Conservation (phyloP, 2,329 filamentous ascomycete genomes). For the Amylocarpus encephaloides region DNA sequence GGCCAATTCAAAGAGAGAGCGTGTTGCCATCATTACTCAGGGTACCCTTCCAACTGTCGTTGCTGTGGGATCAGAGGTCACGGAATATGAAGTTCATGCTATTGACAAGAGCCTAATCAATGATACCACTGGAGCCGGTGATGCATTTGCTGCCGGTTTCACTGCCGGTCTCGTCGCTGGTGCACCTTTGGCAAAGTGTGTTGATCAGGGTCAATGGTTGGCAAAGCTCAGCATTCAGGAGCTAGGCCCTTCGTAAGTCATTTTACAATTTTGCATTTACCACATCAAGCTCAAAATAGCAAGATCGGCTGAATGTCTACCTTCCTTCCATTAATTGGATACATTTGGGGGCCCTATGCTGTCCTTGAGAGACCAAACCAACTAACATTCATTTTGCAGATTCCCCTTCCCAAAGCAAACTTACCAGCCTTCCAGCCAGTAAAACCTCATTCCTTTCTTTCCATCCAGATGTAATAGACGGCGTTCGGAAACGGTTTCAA, state of each 20-base stretch:
- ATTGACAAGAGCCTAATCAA: conserved; percentile 75
- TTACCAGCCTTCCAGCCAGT: conserved; percentile 47
- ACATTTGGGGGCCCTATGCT: no score
- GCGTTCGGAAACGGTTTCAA: conserved; percentile 50
- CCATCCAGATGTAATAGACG: conserved; percentile 34
- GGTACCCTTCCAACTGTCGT: conserved; percentile 87
- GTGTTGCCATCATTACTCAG: conserved; percentile 89
- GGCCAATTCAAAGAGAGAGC: conserved; percentile 77
- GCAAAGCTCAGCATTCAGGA: conserved; percentile 91
- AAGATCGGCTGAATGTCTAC: background rate
- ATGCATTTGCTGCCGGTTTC: conserved; percentile 94
- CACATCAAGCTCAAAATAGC: background rate
- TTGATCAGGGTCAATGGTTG: conserved; percentile 96
- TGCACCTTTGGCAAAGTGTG: conserved; percentile 67
- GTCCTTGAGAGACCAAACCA: conserved; percentile 8
- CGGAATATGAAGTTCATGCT: conserved; percentile 73
- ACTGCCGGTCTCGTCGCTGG: conserved; percentile 82
- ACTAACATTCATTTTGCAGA: conserved; percentile 38
- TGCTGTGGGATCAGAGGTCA: conserved; percentile 66
- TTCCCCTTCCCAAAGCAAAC: conserved; percentile 78
- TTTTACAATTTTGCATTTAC: conserved; percentile 10
- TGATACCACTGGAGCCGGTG: conserved; percentile 95
- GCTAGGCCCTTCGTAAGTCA: conserved; percentile 85
- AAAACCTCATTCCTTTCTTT: conserved; percentile 28
- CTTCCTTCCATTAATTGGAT: background rate